Conservation (phyloP, 2,329 filamentous ascomycete species). For the Leptographium procerum region DNA sequence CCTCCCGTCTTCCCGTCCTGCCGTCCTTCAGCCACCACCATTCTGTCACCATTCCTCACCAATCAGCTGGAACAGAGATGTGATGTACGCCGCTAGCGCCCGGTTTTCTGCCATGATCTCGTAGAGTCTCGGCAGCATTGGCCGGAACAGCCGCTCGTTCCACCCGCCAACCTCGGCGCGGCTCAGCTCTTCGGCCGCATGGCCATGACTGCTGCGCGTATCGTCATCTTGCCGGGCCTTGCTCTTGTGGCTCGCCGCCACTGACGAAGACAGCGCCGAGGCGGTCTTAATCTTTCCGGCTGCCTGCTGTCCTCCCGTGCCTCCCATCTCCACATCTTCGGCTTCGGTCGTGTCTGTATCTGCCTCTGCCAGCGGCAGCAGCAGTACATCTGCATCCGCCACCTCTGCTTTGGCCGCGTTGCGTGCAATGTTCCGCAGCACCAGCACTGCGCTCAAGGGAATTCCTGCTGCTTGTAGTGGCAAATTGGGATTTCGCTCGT, state of each 20-base stretch:
- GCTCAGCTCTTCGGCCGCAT: slow-evolving; percentile 17
- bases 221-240: neutral
- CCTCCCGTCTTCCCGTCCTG: neutral
- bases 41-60: slow-evolving; percentile 12
- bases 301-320: neutral
- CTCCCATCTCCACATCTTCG: slow-evolving; percentile 27
- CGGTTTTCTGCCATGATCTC: slow-evolving; percentile 61
- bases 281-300: neutral
- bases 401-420: slow-evolving; percentile 52
- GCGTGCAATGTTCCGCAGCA: slow-evolving; percentile 66
- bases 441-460: slow-evolving; percentile 65
- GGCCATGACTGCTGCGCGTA: neutral
- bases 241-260: neutral
- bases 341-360: neutral
- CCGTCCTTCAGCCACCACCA: too few species aligned
- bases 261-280: neutral
- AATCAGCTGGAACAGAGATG: slow-evolving; percentile 22
- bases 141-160: slow-evolving; percentile 58
- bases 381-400: neutral
- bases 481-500: slow-evolving; percentile 46
- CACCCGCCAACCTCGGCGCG: slow-evolving; percentile 42
- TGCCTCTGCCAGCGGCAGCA: neutral
- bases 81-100: slow-evolving; percentile 33
- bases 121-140: slow-evolving; percentile 51
- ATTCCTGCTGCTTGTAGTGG: slow-evolving; percentile 60